Evolutionary conservation across 2,329 filamentous ascomycete genomes (phyloP), one percentile per base, ranked within the genome.

Genomic region (Calonectria honghensis): DNA sequence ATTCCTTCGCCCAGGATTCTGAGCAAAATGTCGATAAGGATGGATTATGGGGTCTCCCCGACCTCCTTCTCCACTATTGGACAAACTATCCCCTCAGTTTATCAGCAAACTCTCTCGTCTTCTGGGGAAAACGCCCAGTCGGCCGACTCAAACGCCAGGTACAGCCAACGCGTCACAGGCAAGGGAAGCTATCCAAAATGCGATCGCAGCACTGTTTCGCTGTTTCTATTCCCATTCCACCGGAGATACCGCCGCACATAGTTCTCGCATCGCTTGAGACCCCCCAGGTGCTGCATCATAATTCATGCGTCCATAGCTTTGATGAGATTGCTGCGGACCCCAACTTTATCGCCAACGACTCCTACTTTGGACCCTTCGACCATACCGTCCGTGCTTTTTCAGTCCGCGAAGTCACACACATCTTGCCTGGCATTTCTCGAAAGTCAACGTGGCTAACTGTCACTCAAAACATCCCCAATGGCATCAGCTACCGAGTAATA

Each of bases 401-500:
- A 6, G 52, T 69, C 29, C 77, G 77, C 59, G 81, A 84, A 65
- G 75, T 75, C 59, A 79, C 83, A 48, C 77, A 76, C 16, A 73
- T 86, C 13, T 79, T 87, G 6, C 85, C 86, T 1, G 84, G 85
- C 57, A 74, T 86, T 32, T 81, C 78, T 50, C 86, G 84, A 76
- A 82, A 84, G 52, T 81, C 87, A 41, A 77, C 76, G 59, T 84
- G 87, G 72, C 84, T 85, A 3, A 85, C 84, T 70, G 83, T 85
- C 27, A 86, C 88, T 73, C 87, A 88, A 78, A 83, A 79, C 71
- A 83, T 86, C 45, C 80, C 80, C 24, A 76, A 80, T 51, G 87
- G 86, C 51, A 80, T 87, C 54, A 82, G 86, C 20, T 84, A 84
- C 69, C 81, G 86, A 50, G 86, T 85, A 51, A 81, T 86, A 50